These are phyloP conservation scores for Ceratobasidium sp. DNA, from an alignment of 1,284 basidiomycete genomes.

Conservation along the genomic window DNA sequence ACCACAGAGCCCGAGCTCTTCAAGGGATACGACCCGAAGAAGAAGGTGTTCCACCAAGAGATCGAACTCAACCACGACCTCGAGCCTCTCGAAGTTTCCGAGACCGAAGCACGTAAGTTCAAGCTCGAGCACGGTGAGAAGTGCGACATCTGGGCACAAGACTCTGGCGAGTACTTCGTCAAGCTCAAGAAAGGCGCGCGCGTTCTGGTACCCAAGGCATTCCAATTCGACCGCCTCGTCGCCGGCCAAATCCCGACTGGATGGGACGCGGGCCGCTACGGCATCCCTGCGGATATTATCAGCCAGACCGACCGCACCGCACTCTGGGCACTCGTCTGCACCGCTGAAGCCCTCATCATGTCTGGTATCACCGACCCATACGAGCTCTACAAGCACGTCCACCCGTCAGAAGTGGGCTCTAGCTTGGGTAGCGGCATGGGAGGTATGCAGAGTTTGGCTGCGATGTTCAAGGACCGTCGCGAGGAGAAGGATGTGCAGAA, in stretches of 20 bases:
- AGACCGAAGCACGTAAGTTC: conserved; percentile 93
- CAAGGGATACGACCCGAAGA: conserved; percentile 96
- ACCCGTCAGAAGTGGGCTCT: conserved; percentile 95
- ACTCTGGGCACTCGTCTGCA: conserved; percentile 95
- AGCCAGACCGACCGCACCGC: conserved; percentile 94
- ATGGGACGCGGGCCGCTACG: conserved; percentile 95
- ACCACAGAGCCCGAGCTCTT: conserved; percentile 91
- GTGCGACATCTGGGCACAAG: conserved; percentile 92
- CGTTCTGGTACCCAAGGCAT: conserved; percentile 92
- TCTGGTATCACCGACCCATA: conserved; percentile 98
- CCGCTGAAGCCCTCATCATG: conserved; percentile 95
- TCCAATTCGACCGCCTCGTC: conserved; percentile 93
- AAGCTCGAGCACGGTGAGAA: conserved; percentile 97
- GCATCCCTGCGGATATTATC: conserved; percentile 97
- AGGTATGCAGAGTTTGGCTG: conserved; percentile 85
- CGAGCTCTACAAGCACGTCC: conserved; percentile 95
- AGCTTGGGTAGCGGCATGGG: conserved; percentile 97
- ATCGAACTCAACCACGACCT: conserved; percentile 96
- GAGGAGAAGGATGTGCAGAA: conserved; percentile 98
- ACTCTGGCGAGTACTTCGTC: conserved; percentile 93
- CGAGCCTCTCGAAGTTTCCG: conserved; percentile 93
- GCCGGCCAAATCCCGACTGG: conserved; percentile 97
- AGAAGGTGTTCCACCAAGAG: conserved; percentile 97
- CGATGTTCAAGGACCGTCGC: conserved; percentile 99
- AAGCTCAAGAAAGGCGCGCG: conserved; percentile 99